Base-by-base conservation (phyloP, 2,329 filamentous ascomycete genomes). In the Stachybotrys echinatus region DNA sequence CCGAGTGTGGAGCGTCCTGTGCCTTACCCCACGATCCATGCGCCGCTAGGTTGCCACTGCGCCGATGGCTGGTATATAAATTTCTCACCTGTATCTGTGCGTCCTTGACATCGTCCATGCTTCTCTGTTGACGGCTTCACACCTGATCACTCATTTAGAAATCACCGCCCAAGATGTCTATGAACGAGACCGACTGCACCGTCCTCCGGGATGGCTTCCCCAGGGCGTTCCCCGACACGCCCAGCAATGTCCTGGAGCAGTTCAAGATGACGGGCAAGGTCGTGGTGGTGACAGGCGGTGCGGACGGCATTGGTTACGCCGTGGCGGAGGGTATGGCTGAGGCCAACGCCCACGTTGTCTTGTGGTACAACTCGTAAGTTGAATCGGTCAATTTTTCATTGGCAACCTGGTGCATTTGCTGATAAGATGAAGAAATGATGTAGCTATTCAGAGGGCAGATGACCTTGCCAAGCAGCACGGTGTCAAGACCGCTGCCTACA, bases 321-420 rank as follows among this genome's bases (percentile, higher is more conserved):
- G 72, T 74, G 4, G 64, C 71, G 0, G 70, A 77, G 49, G 71
- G 66, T 1, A 70, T 74, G 61, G 73, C 73, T 2, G 74, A 77
- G 48, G 74, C 73, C 1, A 65, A 66, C 1, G 74, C 63, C 1
- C 46, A 70, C 42, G 68, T 77, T 20, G 74, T 55, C 0, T 47
- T 68, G 5, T 61, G 58, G 60, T 68, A 67, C 42, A 62, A 65
- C 49, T 60, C 61, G 61, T 64, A 37, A 50, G 61, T 56, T 20
- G 6, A 31, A 12, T 31, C n/a, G 34, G 19, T 39, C 42, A 22
- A 37, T 39, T 12, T 5, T 1, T 17, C 2, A 10, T 21, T 8
- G 52, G 7, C 27, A 31, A 7, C 7, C 22, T 2, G 3, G 3
- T 17, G 12, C 22, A 10, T 18, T 21, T 5, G 12, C 4, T 27